Evolutionary conservation across 805 yeast genomes (phyloP), one percentile per base, ranked within the genome.

Genomic region (Metschnikowia shivogae): DNA sequence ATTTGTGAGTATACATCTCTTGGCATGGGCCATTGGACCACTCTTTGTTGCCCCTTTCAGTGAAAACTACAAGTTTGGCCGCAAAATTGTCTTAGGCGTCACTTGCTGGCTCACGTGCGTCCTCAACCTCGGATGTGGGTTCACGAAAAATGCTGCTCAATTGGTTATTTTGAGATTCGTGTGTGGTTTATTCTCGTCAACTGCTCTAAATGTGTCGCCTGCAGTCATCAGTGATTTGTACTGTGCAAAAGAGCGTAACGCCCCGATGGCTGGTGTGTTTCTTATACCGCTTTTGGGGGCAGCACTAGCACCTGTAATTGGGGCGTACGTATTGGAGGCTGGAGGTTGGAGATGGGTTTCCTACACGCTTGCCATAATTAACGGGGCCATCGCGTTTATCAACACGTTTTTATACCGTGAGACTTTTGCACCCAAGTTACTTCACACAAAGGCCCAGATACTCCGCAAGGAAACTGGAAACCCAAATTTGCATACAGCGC

Each of bases 21-120:
- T 69, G 26, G 69, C 73, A 4, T 69, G 70, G 68, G 73, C 73
- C 2, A 32, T 68, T 8, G 73, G 73, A 2, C 74, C 74, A 1
- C 55, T 68, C 30, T 34, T 68, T 13, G 63, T 69, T 36, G 69
- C 74, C 2, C 74, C 74, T 3, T 54, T 69, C 29, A 63, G 69
- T 39, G 73, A 68, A 49, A 60, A 58, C 30, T 70, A 66, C 40
- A 50, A 52, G n/a, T 56, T 67, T 27, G 74, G 74, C 1, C 53
- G 74, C 36, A 63, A 61, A 46, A 52, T 62, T 3, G 62, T 69
- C 4, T 51, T 69, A 26, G 65, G 65, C 39, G 37, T 57, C 7
- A 59, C 70, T 2, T 61, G 68, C 36, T 68, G 72, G 70, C 42
- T 67, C 39, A 52, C 63, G 2, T 58, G 64, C 30, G 46, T 56